Conservation (phyloP, 202 grass and related monocot species). For the Zizania palustris region DNA sequence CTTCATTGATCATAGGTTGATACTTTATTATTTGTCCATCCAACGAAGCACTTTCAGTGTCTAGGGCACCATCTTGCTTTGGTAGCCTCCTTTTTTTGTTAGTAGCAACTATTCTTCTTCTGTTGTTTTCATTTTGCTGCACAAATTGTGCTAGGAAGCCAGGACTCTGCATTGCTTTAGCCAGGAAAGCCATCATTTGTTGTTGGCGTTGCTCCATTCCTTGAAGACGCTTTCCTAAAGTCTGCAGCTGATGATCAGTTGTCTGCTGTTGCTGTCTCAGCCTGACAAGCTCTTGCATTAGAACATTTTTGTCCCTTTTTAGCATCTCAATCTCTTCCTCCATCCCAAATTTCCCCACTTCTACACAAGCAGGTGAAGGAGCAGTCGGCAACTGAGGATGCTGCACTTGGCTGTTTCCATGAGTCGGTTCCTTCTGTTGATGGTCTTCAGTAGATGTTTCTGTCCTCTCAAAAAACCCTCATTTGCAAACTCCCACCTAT, state of each 20-base stretch:
- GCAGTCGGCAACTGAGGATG: conserved; percentile 68
- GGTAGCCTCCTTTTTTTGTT: conserved; percentile 89
- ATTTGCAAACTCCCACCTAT: conserved; percentile 98
- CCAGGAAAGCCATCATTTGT: conserved; percentile 96
- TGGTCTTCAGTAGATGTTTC: conserved; percentile 92
- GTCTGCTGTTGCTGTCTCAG: conserved; percentile 86
- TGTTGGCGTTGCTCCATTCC: conserved; percentile 93
- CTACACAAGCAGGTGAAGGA: conserved; percentile 74
- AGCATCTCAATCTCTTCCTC: conserved; percentile 91
- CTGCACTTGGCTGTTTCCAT: conserved; percentile 61
- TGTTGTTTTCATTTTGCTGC: conserved; percentile 86
- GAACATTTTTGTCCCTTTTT: conserved; percentile 96
- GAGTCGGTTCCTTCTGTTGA: conserved; percentile 82
- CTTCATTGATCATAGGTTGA: conserved; percentile 93
- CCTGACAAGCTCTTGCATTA: conserved; percentile 95
- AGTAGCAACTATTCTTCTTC: conserved; percentile 57
- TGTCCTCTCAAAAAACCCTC: conserved; percentile 92
- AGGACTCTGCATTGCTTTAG: conserved; percentile 89
- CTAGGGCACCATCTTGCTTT: conserved; percentile 62
- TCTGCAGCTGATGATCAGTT: conserved; percentile 88
- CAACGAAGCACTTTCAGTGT: conserved; percentile 43
- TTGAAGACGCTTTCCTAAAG: conserved; percentile 80
- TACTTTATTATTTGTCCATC: conserved; percentile 94
- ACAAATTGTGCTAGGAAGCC: conserved; percentile 92
- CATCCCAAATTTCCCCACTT: conserved; percentile 93